Conservation (phyloP, 225 moss, liverwort and hornwort genomes). For the Physcomitrium patens region DNA sequence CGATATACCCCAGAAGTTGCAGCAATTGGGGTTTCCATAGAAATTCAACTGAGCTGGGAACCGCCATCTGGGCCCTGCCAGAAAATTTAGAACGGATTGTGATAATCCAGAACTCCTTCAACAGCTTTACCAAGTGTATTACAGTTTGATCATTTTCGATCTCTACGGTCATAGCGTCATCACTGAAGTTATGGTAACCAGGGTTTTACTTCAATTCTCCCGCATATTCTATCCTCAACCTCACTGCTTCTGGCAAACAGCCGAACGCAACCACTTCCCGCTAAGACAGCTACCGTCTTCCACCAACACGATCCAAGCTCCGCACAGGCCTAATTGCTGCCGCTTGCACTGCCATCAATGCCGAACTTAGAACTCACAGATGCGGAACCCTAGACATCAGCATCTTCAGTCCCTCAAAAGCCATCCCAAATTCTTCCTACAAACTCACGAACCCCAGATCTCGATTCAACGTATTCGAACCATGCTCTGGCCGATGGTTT, state of each 20-base stretch:
- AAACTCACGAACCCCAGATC: background rate
- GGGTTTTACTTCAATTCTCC: slow-evolving; percentile 62
- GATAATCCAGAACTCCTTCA: slow-evolving; percentile 68
- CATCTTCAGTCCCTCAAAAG: no score
- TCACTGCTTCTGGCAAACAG: slow-evolving; percentile 58
- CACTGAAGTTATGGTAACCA: slow-evolving; percentile 60
- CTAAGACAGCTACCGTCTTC: slow-evolving; percentile 48
- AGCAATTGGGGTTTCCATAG: slow-evolving; percentile 49
- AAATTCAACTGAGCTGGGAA: slow-evolving; percentile 63
- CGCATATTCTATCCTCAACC: slow-evolving; percentile 56
- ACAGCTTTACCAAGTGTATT: slow-evolving; percentile 52
- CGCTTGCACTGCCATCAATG: background rate
- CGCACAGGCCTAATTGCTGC: slow-evolving; percentile 13
- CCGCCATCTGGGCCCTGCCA: slow-evolving; percentile 76
- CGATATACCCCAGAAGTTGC: slow-evolving; percentile 48
- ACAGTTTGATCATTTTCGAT: slow-evolving; percentile 45
- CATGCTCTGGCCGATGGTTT: no score
- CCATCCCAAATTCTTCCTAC: background rate
- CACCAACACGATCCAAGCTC: background rate
- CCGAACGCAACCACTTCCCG: slow-evolving; percentile 63
- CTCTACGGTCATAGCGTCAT: slow-evolving; percentile 66
- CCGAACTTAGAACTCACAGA: background rate
- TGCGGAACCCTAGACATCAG: background rate
- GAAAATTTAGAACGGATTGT: slow-evolving; percentile 59
- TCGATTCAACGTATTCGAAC: no score